Evolutionary conservation across 495 filamentous ascomycete genomes (phyloP).

Genomic region (Podospora conica): DNA sequence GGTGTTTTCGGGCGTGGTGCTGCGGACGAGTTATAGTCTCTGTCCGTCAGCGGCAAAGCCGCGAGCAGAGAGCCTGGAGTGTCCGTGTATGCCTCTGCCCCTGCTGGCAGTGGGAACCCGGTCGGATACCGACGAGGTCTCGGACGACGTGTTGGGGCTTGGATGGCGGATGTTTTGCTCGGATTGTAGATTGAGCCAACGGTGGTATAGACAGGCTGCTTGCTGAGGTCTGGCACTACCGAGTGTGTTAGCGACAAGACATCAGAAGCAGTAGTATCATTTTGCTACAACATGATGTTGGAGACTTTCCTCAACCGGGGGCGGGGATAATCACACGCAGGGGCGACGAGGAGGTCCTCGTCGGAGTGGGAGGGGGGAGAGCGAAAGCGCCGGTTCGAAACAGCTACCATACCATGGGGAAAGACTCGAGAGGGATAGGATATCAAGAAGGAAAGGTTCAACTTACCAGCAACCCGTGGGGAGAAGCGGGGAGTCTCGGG

Average conservation of each 20-base stretch:
- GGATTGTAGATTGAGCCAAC: slow-evolving; percentile 44
- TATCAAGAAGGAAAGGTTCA: background rate
- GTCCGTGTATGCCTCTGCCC: slow-evolving; percentile 4
- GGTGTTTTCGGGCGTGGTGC: slow-evolving; percentile 15
- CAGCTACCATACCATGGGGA: background rate
- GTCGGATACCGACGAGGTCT: slow-evolving; percentile 27
- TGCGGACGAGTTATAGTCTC: slow-evolving; percentile 12
- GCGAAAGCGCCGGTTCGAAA: background rate
- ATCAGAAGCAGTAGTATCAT: background rate
- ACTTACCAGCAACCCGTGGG: background rate
- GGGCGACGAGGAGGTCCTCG: background rate
- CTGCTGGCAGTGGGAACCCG: slow-evolving; percentile 16
- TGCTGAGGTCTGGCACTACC: background rate
- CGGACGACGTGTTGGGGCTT: slow-evolving; percentile 41
- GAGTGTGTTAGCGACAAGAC: background rate
- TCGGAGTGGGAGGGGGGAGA: background rate
- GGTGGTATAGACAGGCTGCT: slow-evolving; percentile 37
- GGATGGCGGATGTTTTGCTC: slow-evolving; percentile 30
- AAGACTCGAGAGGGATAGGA: background rate
- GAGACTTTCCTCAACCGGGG: background rate
- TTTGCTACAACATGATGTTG: background rate
- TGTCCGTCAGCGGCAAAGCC: slow-evolving; percentile 20
- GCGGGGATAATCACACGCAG: background rate
- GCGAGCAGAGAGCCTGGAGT: slow-evolving; percentile 18
- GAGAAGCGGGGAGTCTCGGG: background rate